Base-by-base conservation (phyloP, 78 protist genomes). In the Guillardia theta region DNA sequence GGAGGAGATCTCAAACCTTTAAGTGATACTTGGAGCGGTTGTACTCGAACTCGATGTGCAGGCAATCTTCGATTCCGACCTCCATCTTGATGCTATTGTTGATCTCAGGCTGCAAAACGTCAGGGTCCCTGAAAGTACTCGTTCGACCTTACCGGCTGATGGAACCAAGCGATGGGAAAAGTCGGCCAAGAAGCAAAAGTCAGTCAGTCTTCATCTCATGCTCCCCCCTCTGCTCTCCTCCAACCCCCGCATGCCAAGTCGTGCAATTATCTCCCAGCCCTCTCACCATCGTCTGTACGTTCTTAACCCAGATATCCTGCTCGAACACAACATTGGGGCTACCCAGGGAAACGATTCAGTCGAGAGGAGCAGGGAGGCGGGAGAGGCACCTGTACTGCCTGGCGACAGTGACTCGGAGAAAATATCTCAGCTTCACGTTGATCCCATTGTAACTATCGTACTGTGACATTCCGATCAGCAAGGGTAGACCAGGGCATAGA, bases 21-120 rank as follows among this genome's bases (percentile, higher is more conserved):
- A 93, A 53, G 92, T 53, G 77, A 48, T 87, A 95, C 95, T 98
- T 98, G 48, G 98, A 96, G 44, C 94, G 83, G 94, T 97, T 95
- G 94, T 99, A 99, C 94, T 99, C 99, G 80, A 99, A 98, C 95
- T 99, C 99, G 44, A 99, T 98, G 96, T 99, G 99, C 54, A 99
- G 97, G 95, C 97, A 96, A 93, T 98, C 99, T 92, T 98, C 99
- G 30, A 98, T 98, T 30, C 99, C 99, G 43, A 98, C 99, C 88
- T 98, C 99, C 99, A 98, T 98, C 94, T 97, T 97, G 93, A 98
- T 96, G 43, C 94, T 30, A 58, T 64, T 93, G 97, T 98, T 96
- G 15, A 88, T 48, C 46, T 97, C 98, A 24, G 99, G 98, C 43
- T 37, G n/a, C n/a, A n/a, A n/a, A n/a, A n/a, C n/a, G n/a, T n/a